Percentiles rank a stretch among this genome's conserved stretches.
These are phyloP conservation scores for Penicillium waksmanii DNA, from an alignment of 495 filamentous ascomycete genomes.

Conservation along the genomic window DNA sequence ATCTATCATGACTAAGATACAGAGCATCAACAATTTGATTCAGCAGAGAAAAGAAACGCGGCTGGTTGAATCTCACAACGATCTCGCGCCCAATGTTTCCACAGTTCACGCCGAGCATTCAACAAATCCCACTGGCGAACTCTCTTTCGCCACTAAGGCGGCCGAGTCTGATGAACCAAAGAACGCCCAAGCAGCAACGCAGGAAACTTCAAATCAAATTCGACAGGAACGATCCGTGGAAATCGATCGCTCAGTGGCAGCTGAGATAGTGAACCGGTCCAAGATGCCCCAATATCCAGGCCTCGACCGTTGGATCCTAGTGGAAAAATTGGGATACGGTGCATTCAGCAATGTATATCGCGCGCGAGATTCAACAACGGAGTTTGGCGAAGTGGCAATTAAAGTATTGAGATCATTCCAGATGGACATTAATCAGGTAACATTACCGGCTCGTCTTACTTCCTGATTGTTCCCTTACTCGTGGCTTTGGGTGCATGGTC, in stretches of 20 bases:
- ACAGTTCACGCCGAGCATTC: conserved; percentile 2
- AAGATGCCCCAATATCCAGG: conserved; percentile 91
- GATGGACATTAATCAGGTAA: conserved; percentile 93
- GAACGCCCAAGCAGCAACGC: conserved; percentile 58
- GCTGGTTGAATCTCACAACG: background rate
- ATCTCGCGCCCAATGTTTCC: background rate
- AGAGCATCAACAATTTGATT: too few relatives aligned
- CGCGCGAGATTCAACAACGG: conserved; percentile 68
- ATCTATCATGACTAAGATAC: too few relatives aligned
- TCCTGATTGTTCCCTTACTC: conserved; percentile 19
- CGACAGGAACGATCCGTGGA: conserved; percentile 48
- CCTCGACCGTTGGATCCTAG: conserved; percentile 82
- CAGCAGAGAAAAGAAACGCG: background rate
- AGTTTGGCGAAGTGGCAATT: conserved; percentile 84
- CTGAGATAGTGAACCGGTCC: conserved; percentile 78
- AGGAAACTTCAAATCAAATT: conserved; percentile 53
- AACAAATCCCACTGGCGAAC: background rate
- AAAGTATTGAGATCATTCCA: conserved; percentile 96
- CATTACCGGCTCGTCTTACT: conserved; percentile 22
- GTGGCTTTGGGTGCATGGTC: conserved; percentile 1
- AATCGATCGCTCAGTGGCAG: conserved; percentile 78
- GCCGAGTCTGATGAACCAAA: background rate
- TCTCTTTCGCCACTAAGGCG: background rate
- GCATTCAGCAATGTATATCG: conserved; percentile 98
- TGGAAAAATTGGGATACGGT: conserved; percentile 99